Conservation (phyloP, 75 land plant genomes). For the Pseudotsuga menziesii region DNA sequence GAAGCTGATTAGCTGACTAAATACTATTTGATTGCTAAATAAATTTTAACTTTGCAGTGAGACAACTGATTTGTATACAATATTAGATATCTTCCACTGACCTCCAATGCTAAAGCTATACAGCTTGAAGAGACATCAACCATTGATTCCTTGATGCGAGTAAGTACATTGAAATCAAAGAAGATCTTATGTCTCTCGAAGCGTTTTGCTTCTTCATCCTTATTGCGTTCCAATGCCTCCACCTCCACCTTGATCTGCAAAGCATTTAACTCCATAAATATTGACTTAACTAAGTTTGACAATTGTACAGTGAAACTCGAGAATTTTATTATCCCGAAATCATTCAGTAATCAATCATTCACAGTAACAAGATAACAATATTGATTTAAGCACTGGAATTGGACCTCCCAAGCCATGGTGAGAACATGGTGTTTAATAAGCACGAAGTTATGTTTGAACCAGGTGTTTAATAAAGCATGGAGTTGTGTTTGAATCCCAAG, state of each 20-base stretch:
- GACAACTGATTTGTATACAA: background rate
- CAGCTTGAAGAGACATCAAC: slow-evolving; percentile 62
- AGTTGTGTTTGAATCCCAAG: no score
- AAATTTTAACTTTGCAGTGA: background rate
- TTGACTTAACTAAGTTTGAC: slow-evolving; percentile 1
- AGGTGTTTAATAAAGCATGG: no score
- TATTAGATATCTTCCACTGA: background rate
- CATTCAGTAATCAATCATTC: background rate
- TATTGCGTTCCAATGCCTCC: slow-evolving; percentile 53
- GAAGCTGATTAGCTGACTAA: no score
- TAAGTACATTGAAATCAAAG: slow-evolving; percentile 42
- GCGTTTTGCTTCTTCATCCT: slow-evolving; percentile 60
- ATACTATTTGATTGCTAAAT: background rate
- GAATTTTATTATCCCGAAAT: background rate
- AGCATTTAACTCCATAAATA: background rate
- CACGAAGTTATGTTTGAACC: no score
- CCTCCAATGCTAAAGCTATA: slow-evolving; percentile 59
- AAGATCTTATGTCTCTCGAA: slow-evolving; percentile 44
- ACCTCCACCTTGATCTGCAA: slow-evolving; percentile 48
- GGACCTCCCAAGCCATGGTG: no score
- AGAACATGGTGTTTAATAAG: no score
- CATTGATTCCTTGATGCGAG: slow-evolving; percentile 52
- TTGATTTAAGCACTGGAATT: background rate
- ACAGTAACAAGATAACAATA: background rate
- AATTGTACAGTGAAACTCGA: background rate